Base-by-base conservation (phyloP, 345 rosid genomes). In the Linum tenue region DNA sequence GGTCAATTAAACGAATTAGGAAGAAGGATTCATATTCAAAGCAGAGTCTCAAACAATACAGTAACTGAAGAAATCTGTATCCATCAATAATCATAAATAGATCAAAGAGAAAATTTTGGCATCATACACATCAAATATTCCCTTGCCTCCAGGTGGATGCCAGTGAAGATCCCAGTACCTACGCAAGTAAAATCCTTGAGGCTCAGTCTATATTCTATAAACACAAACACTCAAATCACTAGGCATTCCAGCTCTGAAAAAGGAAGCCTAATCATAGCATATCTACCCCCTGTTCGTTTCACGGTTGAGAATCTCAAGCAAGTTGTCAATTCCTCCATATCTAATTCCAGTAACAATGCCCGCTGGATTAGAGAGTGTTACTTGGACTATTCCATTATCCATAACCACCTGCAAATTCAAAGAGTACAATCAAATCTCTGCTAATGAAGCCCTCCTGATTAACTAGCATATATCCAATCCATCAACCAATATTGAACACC, bases 41-140 rank as follows among this genome's bases (percentile, higher is more conserved):
- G 10, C 12, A 5, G 12, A 5, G 51, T 44, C 3, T 8, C 10
- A 44, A 44, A 14, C 51, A 44, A 44, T 44, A 8, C 12, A 14
- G 51, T 14, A 44, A 44, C 8, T 5, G 7, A 5, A 44, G 31
- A 44, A 44, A 44, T 44, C 12, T 44, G 11, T 44, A 44, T 44
- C 51, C 51, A 44, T 44, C 51, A 5, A 44, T 44, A 44, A 44
- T 9, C 51, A 44, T 44, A 8, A 14, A 44, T 4, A 22, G 31
- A 44, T 44, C 3, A 44, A 44, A 44, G 51, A 14, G 10, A 14
- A 44, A 2, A 44, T 7, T 8, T 7, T 44, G 51, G 51, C 51
- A 44, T 43, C 75, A 55, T 72, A 72, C 75, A 72, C 75, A 63
- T 72, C 75, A 67, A 72, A 72, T 62, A 72, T 72, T 56, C 75